These are phyloP conservation scores for Trametes gibbosa DNA, from an alignment of 768 basidiomycete species.

Conservation along the genomic window DNA sequence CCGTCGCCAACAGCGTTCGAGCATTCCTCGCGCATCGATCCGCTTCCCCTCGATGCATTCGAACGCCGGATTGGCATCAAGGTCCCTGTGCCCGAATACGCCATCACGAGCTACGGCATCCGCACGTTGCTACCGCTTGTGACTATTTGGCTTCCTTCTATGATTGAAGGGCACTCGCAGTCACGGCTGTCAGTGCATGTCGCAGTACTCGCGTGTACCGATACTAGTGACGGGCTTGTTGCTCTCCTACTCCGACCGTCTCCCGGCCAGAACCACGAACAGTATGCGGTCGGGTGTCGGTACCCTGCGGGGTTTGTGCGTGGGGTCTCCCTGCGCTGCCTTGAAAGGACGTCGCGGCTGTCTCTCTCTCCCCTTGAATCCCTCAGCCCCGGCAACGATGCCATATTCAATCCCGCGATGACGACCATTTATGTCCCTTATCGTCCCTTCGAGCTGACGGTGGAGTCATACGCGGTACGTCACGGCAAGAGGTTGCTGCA, in stretches of 20 bases:
- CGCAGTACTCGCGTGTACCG: background rate
- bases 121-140: background rate
- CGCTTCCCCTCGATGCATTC: background rate
- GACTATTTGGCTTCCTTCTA: background rate
- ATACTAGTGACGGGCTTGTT: background rate
- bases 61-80: background rate
- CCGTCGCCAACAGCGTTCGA: background rate
- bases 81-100: background rate
- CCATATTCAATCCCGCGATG: background rate
- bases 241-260: background rate
- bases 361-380: no score
- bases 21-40: background rate
- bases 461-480: background rate
- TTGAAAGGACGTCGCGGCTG: background rate
- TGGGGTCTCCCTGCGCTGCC: background rate
- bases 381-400: no score
- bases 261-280: background rate
- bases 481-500: background rate
- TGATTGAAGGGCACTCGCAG: background rate
- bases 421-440: background rate
- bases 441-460: constrained; percentile 2
- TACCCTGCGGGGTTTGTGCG: constrained; percentile 2
- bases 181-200: background rate
- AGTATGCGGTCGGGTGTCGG: constrained; percentile 1
- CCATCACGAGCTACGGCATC: constrained; percentile 8